A percentile compares a stretch with the other conserved stretches of the same genome.
These are phyloP conservation scores for Plectosphaerella cucumerina DNA, from an alignment of 2,329 filamentous ascomycete species.

Conservation along the genomic window DNA sequence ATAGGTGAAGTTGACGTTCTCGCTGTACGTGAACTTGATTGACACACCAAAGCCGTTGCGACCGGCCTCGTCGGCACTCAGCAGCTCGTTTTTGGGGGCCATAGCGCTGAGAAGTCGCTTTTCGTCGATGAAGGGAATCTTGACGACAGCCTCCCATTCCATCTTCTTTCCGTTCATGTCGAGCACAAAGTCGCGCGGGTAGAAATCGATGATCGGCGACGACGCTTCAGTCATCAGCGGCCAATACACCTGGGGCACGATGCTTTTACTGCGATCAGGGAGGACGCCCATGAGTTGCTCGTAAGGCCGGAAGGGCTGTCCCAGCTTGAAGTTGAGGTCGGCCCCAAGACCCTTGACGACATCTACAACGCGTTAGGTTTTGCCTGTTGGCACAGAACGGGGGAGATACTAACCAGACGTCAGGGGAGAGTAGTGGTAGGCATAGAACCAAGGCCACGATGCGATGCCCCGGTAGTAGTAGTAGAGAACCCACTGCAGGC, in stretches of 20 bases:
- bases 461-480: constrained; percentile 98
- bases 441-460: constrained; percentile 98
- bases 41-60: constrained; percentile 90
- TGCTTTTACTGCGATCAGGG: constrained; percentile 94
- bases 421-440: constrained; percentile 95
- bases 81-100: constrained; percentile 72
- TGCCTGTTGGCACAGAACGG: background rate
- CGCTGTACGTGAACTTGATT: constrained; percentile 85
- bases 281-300: constrained; percentile 98
- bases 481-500: constrained; percentile 94
- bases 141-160: constrained; percentile 99
- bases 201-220: constrained; percentile 96
- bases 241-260: constrained; percentile 84
- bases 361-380: constrained; percentile 48
- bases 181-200: constrained; percentile 91
- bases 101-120: constrained; percentile 80
- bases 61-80: constrained; percentile 73
- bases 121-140: constrained; percentile 98
- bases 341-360: constrained; percentile 83
- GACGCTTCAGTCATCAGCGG: constrained; percentile 86
- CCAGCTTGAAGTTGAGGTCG: constrained; percentile 86
- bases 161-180: constrained; percentile 99
- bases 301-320: constrained; percentile 90
- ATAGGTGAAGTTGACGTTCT: constrained; percentile 74
- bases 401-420: constrained; percentile 62